Percentiles rank a stretch among this genome's conserved stretches.
Conservation (phyloP, 192 early-diverging fungal genomes). For the Glomus cerebriforme region DNA sequence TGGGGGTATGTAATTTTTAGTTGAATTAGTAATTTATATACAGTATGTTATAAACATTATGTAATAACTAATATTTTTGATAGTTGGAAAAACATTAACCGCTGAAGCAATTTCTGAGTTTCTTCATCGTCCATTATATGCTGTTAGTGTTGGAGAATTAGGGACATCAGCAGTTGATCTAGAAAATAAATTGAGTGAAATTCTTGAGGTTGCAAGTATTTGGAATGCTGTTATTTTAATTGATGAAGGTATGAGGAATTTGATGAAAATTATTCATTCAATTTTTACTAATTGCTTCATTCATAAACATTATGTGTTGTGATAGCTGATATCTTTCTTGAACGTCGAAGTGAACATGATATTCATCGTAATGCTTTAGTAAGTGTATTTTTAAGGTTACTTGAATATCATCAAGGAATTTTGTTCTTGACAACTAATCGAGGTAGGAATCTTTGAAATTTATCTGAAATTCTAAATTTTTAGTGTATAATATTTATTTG, state of each 20-base stretch:
- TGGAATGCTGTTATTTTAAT: conserved; percentile 59
- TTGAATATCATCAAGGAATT: conserved; percentile 66
- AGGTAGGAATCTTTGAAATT: conserved; percentile 34
- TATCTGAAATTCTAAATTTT: neutral
- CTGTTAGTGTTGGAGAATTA: conserved; percentile 63
- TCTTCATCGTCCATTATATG: conserved; percentile 56
- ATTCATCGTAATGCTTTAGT: conserved; percentile 59
- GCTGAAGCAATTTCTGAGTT: conserved; percentile 61
- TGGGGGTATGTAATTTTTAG: conserved; percentile 32
- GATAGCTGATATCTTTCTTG: conserved; percentile 58
- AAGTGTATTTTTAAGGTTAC: conserved; percentile 55
- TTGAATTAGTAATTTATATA: no score
- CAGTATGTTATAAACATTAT: neutral
- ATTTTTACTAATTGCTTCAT: neutral
- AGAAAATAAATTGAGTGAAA: conserved; percentile 48
- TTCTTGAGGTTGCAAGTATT: conserved; percentile 51
- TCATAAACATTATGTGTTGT: neutral
- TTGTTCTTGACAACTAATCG: conserved; percentile 66
- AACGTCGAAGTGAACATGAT: conserved; percentile 48
- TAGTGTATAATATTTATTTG: no score
- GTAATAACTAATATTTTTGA: no score
- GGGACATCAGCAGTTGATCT: conserved; percentile 55
- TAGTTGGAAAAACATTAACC: conserved; percentile 59
- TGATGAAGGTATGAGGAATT: conserved; percentile 38
- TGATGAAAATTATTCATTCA: neutral